These are phyloP conservation scores for Lagenidium giganteum DNA, from an alignment of 352 stramenopile species.

Conservation along the genomic window DNA sequence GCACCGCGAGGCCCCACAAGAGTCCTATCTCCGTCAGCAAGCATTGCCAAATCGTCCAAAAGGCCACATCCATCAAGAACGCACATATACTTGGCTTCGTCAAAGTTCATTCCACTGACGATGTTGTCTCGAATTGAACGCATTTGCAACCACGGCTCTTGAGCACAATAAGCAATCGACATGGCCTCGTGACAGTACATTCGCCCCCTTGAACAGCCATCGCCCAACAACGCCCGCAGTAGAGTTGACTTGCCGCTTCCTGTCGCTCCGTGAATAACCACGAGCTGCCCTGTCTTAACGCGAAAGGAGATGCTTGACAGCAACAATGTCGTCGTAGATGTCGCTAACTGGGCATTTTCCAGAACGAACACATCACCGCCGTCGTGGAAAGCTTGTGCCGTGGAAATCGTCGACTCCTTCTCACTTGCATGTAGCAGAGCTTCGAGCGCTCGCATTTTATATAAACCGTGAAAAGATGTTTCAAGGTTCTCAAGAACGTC, in stretches of 20 bases:
- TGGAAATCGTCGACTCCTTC: too few relatives aligned
- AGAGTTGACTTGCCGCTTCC: slow-evolving; percentile 37
- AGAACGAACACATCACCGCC: too few relatives aligned
- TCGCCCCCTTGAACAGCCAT: too few relatives aligned
- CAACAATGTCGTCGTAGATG: too few relatives aligned
- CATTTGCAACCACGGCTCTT: slow-evolving; percentile 93
- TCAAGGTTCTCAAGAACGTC: too few relatives aligned
- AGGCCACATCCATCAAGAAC: slow-evolving; percentile 45
- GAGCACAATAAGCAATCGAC: slow-evolving; percentile 74
- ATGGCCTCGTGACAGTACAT: too few relatives aligned
- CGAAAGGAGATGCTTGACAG: slow-evolving; percentile 23
- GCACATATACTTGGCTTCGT: slow-evolving; percentile 32
- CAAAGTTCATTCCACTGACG: slow-evolving; percentile 78
- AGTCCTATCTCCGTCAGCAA: slow-evolving; percentile 26
- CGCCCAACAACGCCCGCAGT: slow-evolving; percentile 25
- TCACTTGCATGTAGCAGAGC: too few relatives aligned
- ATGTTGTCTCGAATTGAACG: slow-evolving; percentile 92
- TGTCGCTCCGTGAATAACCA: slow-evolving; percentile 33
- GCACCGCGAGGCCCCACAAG: slow-evolving; percentile 27
- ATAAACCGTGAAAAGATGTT: too few relatives aligned
- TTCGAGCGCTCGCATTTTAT: too few relatives aligned
- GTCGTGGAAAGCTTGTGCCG: too few relatives aligned
- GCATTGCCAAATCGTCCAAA: slow-evolving; percentile 32
- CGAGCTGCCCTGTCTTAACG: slow-evolving; percentile 23
- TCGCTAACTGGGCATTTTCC: too few relatives aligned